Evolutionary conservation across 1,139 yeast species (phyloP).

Genomic region (Taphrina sp.): DNA sequence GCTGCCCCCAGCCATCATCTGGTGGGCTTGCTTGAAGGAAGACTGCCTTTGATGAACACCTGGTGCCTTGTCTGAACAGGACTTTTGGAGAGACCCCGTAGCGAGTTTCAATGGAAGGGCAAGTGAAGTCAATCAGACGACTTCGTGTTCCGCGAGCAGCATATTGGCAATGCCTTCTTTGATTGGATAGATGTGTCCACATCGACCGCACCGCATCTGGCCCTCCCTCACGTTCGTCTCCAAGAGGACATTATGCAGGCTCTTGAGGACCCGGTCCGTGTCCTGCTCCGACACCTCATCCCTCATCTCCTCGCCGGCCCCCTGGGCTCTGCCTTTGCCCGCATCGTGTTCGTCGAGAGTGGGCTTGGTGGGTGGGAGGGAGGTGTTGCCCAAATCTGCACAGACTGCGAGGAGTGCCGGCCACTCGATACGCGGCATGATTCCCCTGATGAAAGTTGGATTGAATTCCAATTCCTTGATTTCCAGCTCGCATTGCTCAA

Average conservation of each 20-base stretch:
- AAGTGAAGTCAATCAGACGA: slow-evolving; percentile 6
- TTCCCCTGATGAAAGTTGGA: slow-evolving; percentile 72
- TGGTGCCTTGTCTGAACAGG: no score
- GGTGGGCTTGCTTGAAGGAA: no score
- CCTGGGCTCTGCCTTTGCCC: no score
- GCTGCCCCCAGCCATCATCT: no score
- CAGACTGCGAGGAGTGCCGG: slow-evolving; percentile 75
- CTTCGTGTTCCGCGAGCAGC: slow-evolving; percentile 79
- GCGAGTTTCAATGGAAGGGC: not conserved
- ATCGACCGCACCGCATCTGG: slow-evolving; percentile 79
- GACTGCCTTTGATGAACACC: no score
- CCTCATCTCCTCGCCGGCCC: no score
- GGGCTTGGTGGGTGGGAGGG: slow-evolving; percentile 66
- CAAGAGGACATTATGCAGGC: slow-evolving; percentile 71
- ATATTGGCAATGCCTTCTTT: slow-evolving; percentile 94
- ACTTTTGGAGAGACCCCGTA: not conserved
- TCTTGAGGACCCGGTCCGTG: slow-evolving; percentile 58
- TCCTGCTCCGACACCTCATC: slow-evolving; percentile 55
- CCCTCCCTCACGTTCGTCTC: slow-evolving; percentile 89
- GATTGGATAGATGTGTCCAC: slow-evolving; percentile 83
- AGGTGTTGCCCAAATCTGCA: slow-evolving; percentile 65
- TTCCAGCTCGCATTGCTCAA: slow-evolving; percentile 66
- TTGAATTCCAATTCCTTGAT: slow-evolving; percentile 80
- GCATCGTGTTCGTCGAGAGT: no score
- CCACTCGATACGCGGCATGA: slow-evolving; percentile 88